Conservation (phyloP, 1,284 basidiomycete genomes). For the Crucibulum cyathiforme region DNA sequence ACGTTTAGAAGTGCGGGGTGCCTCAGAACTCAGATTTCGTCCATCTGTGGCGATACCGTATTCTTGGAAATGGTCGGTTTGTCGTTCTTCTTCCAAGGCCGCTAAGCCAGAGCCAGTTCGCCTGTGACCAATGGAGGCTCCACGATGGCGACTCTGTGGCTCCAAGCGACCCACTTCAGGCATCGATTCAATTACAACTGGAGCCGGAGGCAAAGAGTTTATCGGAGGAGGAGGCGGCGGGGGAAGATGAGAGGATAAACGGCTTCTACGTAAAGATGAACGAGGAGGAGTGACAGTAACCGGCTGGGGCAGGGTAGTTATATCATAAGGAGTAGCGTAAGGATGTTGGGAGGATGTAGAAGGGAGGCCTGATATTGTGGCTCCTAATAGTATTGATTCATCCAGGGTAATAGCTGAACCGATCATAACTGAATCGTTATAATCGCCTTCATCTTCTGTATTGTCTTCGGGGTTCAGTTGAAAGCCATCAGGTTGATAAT, state of each 20-base stretch:
- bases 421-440: slow-evolving; percentile 13
- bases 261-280: slow-evolving; percentile 46
- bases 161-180: slow-evolving; percentile 39
- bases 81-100: slow-evolving; percentile 66
- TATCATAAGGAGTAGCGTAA: slow-evolving; percentile 49
- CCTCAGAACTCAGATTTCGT: slow-evolving; percentile 36
- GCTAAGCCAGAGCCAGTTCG: slow-evolving; percentile 64
- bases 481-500: slow-evolving; percentile 37
- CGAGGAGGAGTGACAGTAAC: slow-evolving; percentile 23
- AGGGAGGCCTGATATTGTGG: slow-evolving; percentile 35
- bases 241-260: slow-evolving; percentile 65
- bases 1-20: slow-evolving; percentile 45
- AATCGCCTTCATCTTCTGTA: no score
- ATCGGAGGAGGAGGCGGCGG: slow-evolving; percentile 71
- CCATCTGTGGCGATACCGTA: slow-evolving; percentile 17
- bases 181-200: slow-evolving; percentile 25
- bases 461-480: slow-evolving; percentile 7
- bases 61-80: slow-evolving; percentile 38
- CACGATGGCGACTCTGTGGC: slow-evolving; percentile 47
- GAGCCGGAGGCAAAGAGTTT: slow-evolving; percentile 67
- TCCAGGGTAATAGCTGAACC: slow-evolving; percentile 54
- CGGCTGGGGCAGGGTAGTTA: slow-evolving; percentile 28
- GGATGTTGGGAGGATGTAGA: slow-evolving; percentile 44
- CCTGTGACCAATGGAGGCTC: slow-evolving; percentile 56
- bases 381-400: slow-evolving; percentile 42